Conservation (phyloP, 176 grass and related monocot genomes). For the Lolium multiflorum region DNA sequence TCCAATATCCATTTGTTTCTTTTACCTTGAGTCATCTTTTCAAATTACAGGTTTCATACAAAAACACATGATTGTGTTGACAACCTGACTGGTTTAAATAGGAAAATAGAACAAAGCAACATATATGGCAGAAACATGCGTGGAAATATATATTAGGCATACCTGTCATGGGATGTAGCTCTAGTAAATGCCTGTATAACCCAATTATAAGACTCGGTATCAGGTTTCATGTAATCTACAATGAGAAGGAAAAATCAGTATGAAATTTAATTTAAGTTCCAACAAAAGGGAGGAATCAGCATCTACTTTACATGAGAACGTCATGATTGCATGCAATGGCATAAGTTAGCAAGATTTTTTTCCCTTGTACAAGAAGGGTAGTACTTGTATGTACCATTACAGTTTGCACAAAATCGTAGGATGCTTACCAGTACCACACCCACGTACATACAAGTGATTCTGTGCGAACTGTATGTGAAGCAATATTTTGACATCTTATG, state of each 20-base stretch:
- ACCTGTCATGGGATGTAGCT: constrained; percentile 92
- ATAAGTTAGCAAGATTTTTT: constrained; percentile 29
- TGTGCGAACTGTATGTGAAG: neutral
- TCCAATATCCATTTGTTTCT: constrained; percentile 29
- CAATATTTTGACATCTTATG: constrained; percentile 32
- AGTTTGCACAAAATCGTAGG: no score
- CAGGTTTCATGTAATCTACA: constrained; percentile 94
- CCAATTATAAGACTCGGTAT: constrained; percentile 96
- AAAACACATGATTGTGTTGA: constrained; percentile 39
- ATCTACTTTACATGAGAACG: constrained; percentile 27
- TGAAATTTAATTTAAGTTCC: constrained; percentile 10
- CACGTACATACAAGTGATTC: neutral
- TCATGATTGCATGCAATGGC: neutral
- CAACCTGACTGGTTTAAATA: constrained; percentile 19
- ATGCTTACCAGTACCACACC: constrained; percentile 26
- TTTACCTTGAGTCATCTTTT: constrained; percentile 27
- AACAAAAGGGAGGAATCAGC: constrained; percentile 15
- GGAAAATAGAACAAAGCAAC: constrained; percentile 24
- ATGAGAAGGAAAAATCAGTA: constrained; percentile 41
- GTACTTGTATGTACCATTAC: neutral
- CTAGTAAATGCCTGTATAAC: constrained; percentile 98
- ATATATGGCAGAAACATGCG: constrained; percentile 18
- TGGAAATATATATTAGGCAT: constrained; percentile 35
- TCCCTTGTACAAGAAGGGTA: constrained; percentile 20
- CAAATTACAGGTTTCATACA: neutral